phyloP scores from a whole-genome alignment of 257 asterid species.

The Voacanga thouarsii region DNA sequence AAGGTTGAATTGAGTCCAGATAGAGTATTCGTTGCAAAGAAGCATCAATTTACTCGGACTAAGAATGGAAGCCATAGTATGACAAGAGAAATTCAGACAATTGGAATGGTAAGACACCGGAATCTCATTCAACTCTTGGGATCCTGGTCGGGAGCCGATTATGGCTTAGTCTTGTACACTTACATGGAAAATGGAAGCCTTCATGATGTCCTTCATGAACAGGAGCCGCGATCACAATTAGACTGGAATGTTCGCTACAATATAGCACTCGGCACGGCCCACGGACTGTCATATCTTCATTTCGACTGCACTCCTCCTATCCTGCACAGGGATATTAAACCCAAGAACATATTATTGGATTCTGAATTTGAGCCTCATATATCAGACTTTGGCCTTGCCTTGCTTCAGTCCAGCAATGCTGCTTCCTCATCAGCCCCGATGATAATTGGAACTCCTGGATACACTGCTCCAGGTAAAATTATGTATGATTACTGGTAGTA shows the following conservation, averaged over 20 bases:
- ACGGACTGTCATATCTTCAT: slow-evolving; percentile 75
- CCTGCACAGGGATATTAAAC: slow-evolving; percentile 73
- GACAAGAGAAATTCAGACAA: slow-evolving; percentile 65
- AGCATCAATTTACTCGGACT: slow-evolving; percentile 44
- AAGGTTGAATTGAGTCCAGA: slow-evolving; percentile 49
- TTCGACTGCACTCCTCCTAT: slow-evolving; percentile 77
- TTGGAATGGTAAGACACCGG: slow-evolving; percentile 79
- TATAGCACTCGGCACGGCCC: slow-evolving; percentile 74
- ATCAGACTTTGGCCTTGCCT: slow-evolving; percentile 82
- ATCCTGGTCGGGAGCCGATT: slow-evolving; percentile 70
- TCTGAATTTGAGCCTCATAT: slow-evolving; percentile 68
- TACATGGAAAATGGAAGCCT: slow-evolving; percentile 81
- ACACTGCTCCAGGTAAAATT: slow-evolving; percentile 80
- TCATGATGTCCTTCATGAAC: slow-evolving; percentile 58
- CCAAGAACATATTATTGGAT: slow-evolving; percentile 72
- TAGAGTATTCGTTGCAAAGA: slow-evolving; percentile 59
- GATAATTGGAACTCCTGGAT: slow-evolving; percentile 66
- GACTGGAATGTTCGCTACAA: slow-evolving; percentile 57
- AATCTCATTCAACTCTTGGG: slow-evolving; percentile 61
- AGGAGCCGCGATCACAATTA: slow-evolving; percentile 28
- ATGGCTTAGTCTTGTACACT: slow-evolving; percentile 57
- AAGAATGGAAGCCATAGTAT: slow-evolving; percentile 49
- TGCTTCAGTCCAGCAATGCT: slow-evolving; percentile 52
- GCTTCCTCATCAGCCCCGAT: slow-evolving; percentile 32
- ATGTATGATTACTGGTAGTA: background rate